These are phyloP conservation scores for Cornus florida DNA, from an alignment of 148 eudicot genomes.

Conservation along the genomic window DNA sequence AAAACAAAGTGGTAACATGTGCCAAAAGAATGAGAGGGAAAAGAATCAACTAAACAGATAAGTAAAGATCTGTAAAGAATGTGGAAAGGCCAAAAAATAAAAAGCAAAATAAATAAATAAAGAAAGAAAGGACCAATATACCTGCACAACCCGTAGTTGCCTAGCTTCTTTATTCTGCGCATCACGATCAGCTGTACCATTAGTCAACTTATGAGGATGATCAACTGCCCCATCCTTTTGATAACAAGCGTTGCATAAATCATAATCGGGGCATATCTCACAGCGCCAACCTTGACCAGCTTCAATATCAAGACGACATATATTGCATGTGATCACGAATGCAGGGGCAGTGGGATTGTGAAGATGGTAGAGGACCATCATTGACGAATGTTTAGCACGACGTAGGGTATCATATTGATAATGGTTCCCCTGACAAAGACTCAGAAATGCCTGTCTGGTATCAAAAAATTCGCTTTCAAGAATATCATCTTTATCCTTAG, in stretches of 20 bases:
- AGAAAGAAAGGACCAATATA: constrained; percentile 17
- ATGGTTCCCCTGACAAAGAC: constrained; percentile 99
- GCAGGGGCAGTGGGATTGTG: constrained; percentile 99
- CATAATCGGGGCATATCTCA: constrained; percentile 95
- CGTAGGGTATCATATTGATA: constrained; percentile 98
- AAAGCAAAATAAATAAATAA: not conserved
- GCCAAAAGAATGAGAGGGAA: not conserved
- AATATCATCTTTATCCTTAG: constrained; percentile 90
- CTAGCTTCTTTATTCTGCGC: constrained; percentile 91
- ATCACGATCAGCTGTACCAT: constrained; percentile 86
- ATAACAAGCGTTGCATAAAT: constrained; percentile 85
- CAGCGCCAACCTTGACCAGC: constrained; percentile 99
- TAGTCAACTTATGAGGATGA: constrained; percentile 97
- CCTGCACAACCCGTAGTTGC: constrained; percentile 81
- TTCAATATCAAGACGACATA: constrained; percentile 86
- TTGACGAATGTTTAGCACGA: constrained; percentile 97
- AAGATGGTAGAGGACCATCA: constrained; percentile 99
- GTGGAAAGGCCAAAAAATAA: not conserved
- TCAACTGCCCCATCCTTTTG: constrained; percentile 75
- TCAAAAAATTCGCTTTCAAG: constrained; percentile 97
- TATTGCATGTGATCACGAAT: constrained; percentile 78
- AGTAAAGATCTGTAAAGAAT: constrained; percentile 1
- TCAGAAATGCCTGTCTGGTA: constrained; percentile 90
- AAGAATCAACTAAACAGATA: not conserved
- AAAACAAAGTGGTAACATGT: too few relatives aligned